Evolutionary conservation across 2,329 filamentous ascomycete genomes (phyloP).

Genomic region (Cercospora canescens): DNA sequence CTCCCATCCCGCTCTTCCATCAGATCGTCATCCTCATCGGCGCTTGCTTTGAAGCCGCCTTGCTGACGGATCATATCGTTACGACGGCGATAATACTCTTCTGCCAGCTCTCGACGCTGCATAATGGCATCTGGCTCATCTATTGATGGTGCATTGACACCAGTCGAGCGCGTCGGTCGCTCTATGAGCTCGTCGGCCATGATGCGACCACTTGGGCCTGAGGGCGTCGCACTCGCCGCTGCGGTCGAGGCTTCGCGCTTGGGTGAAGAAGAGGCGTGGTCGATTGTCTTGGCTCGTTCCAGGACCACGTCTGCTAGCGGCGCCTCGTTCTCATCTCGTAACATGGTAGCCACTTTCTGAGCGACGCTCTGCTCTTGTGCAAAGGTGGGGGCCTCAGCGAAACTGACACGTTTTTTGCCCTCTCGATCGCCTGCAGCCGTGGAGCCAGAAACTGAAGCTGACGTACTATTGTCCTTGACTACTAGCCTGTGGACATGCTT

Average conservation of each 20-base stretch:
- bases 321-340: slow-evolving; percentile 22
- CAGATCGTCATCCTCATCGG: slow-evolving; percentile 63
- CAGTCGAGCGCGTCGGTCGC: slow-evolving; percentile 34
- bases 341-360: slow-evolving; percentile 26
- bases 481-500: slow-evolving; percentile 60
- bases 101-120: slow-evolving; percentile 73
- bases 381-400: slow-evolving; percentile 73
- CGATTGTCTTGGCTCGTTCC: slow-evolving; percentile 38
- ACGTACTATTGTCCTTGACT: slow-evolving; percentile 32
- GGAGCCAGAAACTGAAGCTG: slow-evolving; percentile 17
- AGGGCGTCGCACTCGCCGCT: slow-evolving; percentile 4
- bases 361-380: slow-evolving; percentile 48
- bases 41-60: slow-evolving; percentile 70
- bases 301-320: slow-evolving; percentile 41
- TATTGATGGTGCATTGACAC: slow-evolving; percentile 37
- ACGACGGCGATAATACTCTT: slow-evolving; percentile 79
- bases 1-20: slow-evolving; percentile 39
- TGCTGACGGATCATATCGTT: slow-evolving; percentile 81
- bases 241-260: not conserved
- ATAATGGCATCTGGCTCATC: slow-evolving; percentile 61
- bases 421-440: slow-evolving; percentile 37
- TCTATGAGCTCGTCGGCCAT: slow-evolving; percentile 57
- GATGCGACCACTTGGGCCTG: slow-evolving; percentile 29
- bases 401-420: slow-evolving; percentile 72
- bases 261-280: not conserved